These are phyloP conservation scores for Coccomyxa subellipsoidea DNA, from an alignment of 163 green algal species.

Conservation along the genomic window DNA sequence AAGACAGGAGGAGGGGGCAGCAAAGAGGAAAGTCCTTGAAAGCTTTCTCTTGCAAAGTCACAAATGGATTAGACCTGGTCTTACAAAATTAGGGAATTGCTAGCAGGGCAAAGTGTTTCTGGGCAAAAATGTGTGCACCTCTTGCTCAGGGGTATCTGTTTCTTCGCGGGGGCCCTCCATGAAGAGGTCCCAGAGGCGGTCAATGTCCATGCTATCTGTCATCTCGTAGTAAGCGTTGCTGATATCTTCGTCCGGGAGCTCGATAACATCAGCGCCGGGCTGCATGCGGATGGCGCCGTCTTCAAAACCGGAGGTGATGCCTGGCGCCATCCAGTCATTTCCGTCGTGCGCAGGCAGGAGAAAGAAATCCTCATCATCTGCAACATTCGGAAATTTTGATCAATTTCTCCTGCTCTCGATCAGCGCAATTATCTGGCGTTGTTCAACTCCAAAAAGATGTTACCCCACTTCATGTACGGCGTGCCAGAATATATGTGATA, in stretches of 20 bases:
- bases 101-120: too few species aligned
- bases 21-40: too few species aligned
- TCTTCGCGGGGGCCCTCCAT: neutral
- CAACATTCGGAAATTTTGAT: too few species aligned
- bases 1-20: too few species aligned
- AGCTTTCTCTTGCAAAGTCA: too few species aligned
- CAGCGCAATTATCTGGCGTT: too few species aligned
- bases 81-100: too few species aligned
- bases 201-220: neutral
- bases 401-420: too few species aligned
- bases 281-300: neutral
- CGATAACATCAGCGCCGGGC: neutral
- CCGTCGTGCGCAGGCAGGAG: neutral
- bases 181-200: neutral
- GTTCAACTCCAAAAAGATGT: too few species aligned
- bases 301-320: neutral
- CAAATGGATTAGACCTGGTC: too few species aligned
- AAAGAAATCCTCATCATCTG: neutral
- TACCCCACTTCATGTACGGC: too few species aligned
- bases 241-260: neutral
- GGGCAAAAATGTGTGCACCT: neutral
- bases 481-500: too few species aligned
- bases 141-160: neutral
- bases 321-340: neutral
- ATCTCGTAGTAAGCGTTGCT: neutral